A percentile compares a stretch with the other conserved stretches of the same genome.
These are phyloP conservation scores for Silene coronaria DNA, from an alignment of 179 eudicot genomes.

Conservation along the genomic window DNA sequence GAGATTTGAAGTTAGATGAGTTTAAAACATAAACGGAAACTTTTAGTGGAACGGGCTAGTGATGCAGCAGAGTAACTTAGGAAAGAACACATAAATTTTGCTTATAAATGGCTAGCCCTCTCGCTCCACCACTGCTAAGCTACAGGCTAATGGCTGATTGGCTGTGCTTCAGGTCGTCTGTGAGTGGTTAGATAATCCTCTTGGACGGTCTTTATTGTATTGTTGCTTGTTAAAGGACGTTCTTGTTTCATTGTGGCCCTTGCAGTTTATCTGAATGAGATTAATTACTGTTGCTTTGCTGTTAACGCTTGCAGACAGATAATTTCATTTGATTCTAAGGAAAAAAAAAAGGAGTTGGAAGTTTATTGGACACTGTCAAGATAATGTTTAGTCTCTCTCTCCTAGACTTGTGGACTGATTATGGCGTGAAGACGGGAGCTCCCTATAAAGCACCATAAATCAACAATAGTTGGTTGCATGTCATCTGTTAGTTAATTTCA, in stretches of 20 bases:
- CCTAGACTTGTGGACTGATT: neutral
- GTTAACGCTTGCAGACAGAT: neutral
- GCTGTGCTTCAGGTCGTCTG: neutral
- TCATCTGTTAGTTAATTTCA: constrained; percentile 3
- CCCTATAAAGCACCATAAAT: neutral
- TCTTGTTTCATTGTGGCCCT: neutral
- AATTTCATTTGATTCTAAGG: neutral
- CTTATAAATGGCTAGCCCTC: neutral
- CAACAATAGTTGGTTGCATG: neutral
- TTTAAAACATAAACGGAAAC: neutral
- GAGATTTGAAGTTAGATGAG: neutral
- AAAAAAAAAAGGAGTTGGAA: neutral
- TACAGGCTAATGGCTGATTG: neutral
- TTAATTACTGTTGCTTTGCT: neutral
- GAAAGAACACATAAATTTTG: neutral
- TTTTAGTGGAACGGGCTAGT: neutral
- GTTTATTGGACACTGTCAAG: neutral
- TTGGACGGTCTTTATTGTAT: neutral
- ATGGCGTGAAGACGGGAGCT: neutral
- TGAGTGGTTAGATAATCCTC: neutral
- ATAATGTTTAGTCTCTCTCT: neutral
- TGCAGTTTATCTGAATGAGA: neutral
- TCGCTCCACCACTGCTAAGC: too few species aligned
- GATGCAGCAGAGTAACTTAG: neutral
- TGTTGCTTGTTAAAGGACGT: neutral